phyloP scores from a whole-genome alignment of 1,284 basidiomycete species.

The Papiliotrema laurentii region DNA sequence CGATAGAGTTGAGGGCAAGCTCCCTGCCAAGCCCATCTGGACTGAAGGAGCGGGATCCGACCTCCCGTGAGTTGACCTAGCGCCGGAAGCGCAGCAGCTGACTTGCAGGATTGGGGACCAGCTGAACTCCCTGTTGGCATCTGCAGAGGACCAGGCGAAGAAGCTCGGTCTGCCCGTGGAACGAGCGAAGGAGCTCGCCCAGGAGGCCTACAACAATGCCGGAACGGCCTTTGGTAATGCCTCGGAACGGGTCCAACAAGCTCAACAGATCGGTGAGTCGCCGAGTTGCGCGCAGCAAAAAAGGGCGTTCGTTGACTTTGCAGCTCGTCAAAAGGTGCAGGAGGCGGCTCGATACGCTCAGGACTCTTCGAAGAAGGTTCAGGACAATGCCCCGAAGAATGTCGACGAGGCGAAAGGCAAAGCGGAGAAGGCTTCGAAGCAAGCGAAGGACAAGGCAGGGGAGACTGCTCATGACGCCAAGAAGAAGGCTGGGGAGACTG shows the following conservation, averaged over 20 bases:
- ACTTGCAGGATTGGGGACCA: neutral
- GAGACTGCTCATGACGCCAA: slow-evolving; percentile 9
- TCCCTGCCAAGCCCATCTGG: slow-evolving; percentile 5
- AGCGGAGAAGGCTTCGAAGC: neutral
- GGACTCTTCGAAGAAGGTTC: too few relatives aligned
- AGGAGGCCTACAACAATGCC: neutral
- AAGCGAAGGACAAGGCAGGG: slow-evolving; percentile 3
- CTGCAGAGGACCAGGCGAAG: slow-evolving; percentile 20
- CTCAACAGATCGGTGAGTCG: too few relatives aligned
- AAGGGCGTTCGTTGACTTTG: too few relatives aligned
- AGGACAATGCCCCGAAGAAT: neutral
- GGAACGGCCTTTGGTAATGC: neutral
- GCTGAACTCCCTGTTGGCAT: slow-evolving; percentile 1
- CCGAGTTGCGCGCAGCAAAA: too few relatives aligned
- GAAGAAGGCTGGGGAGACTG: slow-evolving; percentile 10
- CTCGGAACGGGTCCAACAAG: neutral
- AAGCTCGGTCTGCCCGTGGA: slow-evolving; percentile 26
- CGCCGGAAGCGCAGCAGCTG: too few relatives aligned
- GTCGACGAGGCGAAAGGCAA: neutral
- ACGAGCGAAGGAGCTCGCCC: slow-evolving; percentile 19
- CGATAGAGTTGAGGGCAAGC: slow-evolving; percentile 14
- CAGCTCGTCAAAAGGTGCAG: too few relatives aligned
- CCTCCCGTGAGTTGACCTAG: slow-evolving; percentile 3
- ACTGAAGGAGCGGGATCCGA: neutral
- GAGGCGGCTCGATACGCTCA: too few relatives aligned